Conservation (phyloP, 2,329 filamentous ascomycete species). For the Onygena corvina region DNA sequence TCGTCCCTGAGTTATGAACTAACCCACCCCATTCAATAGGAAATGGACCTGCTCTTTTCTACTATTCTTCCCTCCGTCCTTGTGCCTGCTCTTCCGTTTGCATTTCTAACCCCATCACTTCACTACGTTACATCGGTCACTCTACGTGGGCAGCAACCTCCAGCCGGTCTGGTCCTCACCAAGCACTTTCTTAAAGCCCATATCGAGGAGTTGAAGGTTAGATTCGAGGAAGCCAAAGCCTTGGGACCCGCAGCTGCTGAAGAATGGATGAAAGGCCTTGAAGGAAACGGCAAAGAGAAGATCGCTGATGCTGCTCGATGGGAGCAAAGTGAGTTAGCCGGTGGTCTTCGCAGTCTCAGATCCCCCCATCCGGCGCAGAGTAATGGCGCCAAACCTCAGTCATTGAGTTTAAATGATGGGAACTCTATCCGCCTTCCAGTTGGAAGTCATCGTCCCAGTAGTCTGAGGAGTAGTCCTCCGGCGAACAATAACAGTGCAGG, state of each 20-base stretch:
- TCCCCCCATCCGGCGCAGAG: neutral
- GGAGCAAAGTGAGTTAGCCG: constrained; percentile 57
- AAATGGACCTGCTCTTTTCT: constrained; percentile 56
- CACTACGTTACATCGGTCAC: constrained; percentile 48
- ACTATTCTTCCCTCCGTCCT: constrained; percentile 48
- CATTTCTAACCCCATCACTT: constrained; percentile 50
- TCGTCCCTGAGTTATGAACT: constrained; percentile 13
- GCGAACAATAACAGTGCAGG: neutral
- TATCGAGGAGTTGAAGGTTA: constrained; percentile 48
- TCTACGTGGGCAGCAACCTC: constrained; percentile 40
- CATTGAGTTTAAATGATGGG: neutral
- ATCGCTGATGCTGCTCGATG: constrained; percentile 54
- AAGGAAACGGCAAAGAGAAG: constrained; percentile 48
- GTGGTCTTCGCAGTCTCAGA: constrained; percentile 19
- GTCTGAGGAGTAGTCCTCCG: neutral
- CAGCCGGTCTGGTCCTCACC: constrained; percentile 40
- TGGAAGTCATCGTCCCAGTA: neutral
- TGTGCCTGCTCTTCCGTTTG: constrained; percentile 56
- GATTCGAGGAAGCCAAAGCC: constrained; percentile 52
- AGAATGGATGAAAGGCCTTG: constrained; percentile 69
- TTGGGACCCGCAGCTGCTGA: constrained; percentile 57
- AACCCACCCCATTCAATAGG: constrained; percentile 39
- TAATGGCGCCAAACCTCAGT: neutral
- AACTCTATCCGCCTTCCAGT: neutral
- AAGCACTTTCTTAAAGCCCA: constrained; percentile 57